A percentile compares a stretch with the other conserved stretches of the same genome.
Evolutionary conservation across 139 green algal species (phyloP).

Genomic region (Chlamydomonas asymmetrica): DNA sequence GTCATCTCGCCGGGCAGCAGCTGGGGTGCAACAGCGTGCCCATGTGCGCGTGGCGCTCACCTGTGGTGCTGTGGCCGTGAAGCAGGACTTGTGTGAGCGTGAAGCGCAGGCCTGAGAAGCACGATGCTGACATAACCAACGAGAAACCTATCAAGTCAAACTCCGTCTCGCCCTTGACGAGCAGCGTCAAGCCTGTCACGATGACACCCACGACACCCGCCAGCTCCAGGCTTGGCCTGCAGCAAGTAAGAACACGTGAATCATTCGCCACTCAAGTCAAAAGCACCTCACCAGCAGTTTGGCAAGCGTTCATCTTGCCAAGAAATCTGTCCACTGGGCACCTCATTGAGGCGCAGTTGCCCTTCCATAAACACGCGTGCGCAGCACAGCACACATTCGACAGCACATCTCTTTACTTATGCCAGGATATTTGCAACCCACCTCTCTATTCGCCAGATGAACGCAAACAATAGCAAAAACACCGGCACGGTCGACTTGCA

Average conservation of each 20-base stretch:
- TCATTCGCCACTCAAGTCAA: no score
- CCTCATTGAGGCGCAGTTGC: no score
- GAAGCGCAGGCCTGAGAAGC: slow-evolving; percentile 83
- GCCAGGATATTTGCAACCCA: slow-evolving; percentile 21
- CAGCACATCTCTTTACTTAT: no score
- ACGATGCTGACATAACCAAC: slow-evolving; percentile 85
- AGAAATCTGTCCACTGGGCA: no score
- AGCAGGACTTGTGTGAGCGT: slow-evolving; percentile 89
- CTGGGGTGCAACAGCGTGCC: no score
- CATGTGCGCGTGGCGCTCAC: no score
- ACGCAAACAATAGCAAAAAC: slow-evolving; percentile 93
- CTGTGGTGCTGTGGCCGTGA: slow-evolving; percentile 42
- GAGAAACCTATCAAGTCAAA: slow-evolving; percentile 86
- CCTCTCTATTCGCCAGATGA: slow-evolving; percentile 86
- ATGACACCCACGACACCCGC: slow-evolving; percentile 82
- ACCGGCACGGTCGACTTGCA: slow-evolving; percentile 91
- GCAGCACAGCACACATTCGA: no score
- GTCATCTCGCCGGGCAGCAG: no score
- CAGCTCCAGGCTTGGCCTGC: slow-evolving; percentile 75
- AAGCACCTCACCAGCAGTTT: no score
- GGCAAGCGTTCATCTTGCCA: no score
- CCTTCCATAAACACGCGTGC: no score
- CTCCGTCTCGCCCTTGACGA: slow-evolving; percentile 86
- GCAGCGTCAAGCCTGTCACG: slow-evolving; percentile 76
- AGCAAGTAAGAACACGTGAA: no score